phyloP scores from a whole-genome alignment of 352 stramenopile species.

The Phytophthora melonis region DNA sequence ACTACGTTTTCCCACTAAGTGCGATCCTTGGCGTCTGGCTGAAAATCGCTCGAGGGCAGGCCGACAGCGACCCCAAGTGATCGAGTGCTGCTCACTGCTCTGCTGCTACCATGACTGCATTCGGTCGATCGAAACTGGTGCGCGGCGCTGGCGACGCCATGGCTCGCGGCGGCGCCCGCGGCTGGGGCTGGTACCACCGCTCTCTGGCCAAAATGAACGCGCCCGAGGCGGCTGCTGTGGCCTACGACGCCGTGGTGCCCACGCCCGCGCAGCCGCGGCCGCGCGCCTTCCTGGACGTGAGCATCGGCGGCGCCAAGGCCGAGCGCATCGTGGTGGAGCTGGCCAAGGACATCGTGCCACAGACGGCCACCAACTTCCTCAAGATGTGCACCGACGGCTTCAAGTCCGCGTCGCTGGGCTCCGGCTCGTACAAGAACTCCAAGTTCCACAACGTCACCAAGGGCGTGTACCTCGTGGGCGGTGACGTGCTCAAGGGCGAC shows the following conservation, averaged over 20 bases:
- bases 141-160: constrained; percentile 58
- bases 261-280: constrained; percentile 63
- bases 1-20: constrained; percentile 26
- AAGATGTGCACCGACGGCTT: constrained; percentile 81
- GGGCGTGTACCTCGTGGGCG: constrained; percentile 76
- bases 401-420: constrained; percentile 60
- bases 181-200: constrained; percentile 87
- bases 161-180: constrained; percentile 69
- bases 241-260: constrained; percentile 78
- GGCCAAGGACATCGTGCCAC: constrained; percentile 83
- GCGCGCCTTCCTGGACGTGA: constrained; percentile 84
- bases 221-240: constrained; percentile 52
- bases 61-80: constrained; percentile 13
- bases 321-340: constrained; percentile 87
- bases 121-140: constrained; percentile 70
- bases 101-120: constrained; percentile 54
- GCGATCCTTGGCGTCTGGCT: constrained; percentile 36
- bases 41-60: constrained; percentile 27
- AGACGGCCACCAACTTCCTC: constrained; percentile 81
- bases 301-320: constrained; percentile 78
- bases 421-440: constrained; percentile 85
- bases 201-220: constrained; percentile 89
- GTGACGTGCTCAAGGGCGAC: constrained; percentile 78
- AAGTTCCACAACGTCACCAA: constrained; percentile 90
- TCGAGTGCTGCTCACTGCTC: neutral